These are phyloP conservation scores for Teunomyces gatunensis DNA, from an alignment of 805 yeast species.

Conservation along the genomic window DNA sequence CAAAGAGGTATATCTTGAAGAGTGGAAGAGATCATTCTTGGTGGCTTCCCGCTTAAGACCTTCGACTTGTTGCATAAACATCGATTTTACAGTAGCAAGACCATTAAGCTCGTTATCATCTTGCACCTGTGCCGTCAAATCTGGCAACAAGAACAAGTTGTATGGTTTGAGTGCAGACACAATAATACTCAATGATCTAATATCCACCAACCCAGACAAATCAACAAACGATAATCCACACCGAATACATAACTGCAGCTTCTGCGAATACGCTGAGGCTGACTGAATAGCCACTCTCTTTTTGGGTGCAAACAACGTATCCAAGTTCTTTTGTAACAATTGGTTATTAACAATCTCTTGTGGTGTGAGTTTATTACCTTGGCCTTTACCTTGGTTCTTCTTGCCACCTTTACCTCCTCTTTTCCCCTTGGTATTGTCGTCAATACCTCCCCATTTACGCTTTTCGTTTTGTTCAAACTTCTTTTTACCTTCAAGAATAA, in stretches of 20 bases:
- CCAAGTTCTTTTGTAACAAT: constrained; percentile 39
- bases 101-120: constrained; percentile 26
- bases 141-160: constrained; percentile 59
- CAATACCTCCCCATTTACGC: constrained; percentile 25
- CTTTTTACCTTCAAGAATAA: constrained; percentile 37
- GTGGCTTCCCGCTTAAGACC: constrained; percentile 22
- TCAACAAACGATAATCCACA: constrained; percentile 80
- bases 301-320: constrained; percentile 52
- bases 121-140: constrained; percentile 25
- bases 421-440: constrained; percentile 6
- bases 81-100: constrained; percentile 20
- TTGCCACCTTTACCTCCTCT: constrained; percentile 15
- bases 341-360: constrained; percentile 43
- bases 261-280: constrained; percentile 19
- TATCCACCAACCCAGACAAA: constrained; percentile 78
- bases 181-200: constrained; percentile 75
- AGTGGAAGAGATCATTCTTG: constrained; percentile 16
- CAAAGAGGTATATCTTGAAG: constrained; percentile 30
- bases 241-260: constrained; percentile 45
- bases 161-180: constrained; percentile 77
- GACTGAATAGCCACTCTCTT: constrained; percentile 31
- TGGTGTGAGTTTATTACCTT: constrained; percentile 35
- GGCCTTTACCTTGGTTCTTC: constrained; percentile 14
- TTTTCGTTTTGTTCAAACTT: constrained; percentile 33
- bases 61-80: constrained; percentile 30